These are phyloP conservation scores for Thalassiosira exigua DNA, from an alignment of 352 stramenopile species.

Conservation along the genomic window DNA sequence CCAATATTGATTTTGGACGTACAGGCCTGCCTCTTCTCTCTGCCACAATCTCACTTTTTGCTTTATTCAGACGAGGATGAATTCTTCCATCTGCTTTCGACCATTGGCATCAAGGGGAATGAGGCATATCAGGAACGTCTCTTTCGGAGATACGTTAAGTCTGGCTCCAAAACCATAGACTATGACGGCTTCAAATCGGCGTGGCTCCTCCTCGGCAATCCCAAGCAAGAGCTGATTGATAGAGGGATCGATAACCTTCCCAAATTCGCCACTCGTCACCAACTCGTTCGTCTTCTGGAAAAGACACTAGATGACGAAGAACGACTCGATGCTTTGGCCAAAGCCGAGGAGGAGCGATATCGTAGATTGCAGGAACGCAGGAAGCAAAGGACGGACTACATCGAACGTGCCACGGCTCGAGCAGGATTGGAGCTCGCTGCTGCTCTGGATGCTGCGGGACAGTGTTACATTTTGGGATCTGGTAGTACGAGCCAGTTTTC, in stretches of 20 bases:
- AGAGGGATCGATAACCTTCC: constrained; percentile 87
- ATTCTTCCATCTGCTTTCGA: constrained; percentile 89
- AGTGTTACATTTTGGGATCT: constrained; percentile 92
- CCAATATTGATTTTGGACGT: not conserved
- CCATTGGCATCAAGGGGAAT: constrained; percentile 88
- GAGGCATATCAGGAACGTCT: constrained; percentile 91
- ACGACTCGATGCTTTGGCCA: constrained; percentile 45
- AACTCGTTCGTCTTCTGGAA: constrained; percentile 89
- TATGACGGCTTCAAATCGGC: constrained; percentile 94
- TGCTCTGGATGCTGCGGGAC: constrained; percentile 90
- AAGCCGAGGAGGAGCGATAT: constrained; percentile 40
- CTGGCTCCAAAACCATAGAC: constrained; percentile 91
- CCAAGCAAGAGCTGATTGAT: constrained; percentile 83
- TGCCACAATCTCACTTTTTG: constrained; percentile 87
- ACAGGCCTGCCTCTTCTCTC: constrained; percentile 70
- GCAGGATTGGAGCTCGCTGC: constrained; percentile 80
- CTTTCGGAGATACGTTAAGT: constrained; percentile 92
- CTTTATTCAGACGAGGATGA: constrained; percentile 85
- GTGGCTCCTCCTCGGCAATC: constrained; percentile 50
- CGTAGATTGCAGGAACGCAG: constrained; percentile 29
- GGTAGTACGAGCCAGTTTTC: constrained; percentile 87
- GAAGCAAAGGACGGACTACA: constrained; percentile 28
- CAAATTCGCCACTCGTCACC: constrained; percentile 87
- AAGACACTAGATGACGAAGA: constrained; percentile 92
- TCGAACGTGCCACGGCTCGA: constrained; percentile 68